Conservation (phyloP, 441 rosid genomes). For the Capsella rubella region DNA sequence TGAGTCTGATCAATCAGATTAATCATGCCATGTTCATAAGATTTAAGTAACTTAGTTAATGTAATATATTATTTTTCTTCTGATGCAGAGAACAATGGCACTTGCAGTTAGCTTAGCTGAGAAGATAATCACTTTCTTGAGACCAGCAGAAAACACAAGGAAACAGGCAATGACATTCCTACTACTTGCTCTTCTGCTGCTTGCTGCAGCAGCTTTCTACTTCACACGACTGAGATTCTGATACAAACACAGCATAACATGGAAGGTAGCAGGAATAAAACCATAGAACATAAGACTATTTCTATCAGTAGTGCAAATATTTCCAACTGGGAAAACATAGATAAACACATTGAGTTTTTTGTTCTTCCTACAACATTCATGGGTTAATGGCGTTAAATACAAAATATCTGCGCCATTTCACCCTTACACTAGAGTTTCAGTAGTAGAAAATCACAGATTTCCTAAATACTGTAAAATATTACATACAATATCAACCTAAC, state of each 20-base stretch:
- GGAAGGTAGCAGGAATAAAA: not conserved
- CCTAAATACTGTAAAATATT: conserved; percentile 30
- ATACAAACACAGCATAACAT: conserved; percentile 10
- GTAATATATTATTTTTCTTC: not conserved
- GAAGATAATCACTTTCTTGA: conserved; percentile 43
- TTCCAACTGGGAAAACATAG: conserved; percentile 24
- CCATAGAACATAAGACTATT: not conserved
- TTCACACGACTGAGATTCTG: conserved; percentile 45
- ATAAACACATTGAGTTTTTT: conserved; percentile 10
- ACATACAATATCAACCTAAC: conserved; percentile 48
- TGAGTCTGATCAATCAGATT: conserved; percentile 37
- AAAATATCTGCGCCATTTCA: conserved; percentile 56
- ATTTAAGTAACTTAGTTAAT: conserved; percentile 12
- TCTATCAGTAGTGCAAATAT: conserved; percentile 24
- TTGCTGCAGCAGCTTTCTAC: conserved; percentile 41
- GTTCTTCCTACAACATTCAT: conserved; percentile 30
- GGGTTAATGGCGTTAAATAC: conserved; percentile 61
- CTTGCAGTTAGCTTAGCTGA: conserved; percentile 43
- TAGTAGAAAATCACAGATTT: conserved; percentile 26
- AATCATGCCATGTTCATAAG: not conserved
- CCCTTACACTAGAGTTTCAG: conserved; percentile 53
- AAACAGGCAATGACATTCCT: conserved; percentile 34
- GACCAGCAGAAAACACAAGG: conserved; percentile 28
- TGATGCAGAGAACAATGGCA: conserved; percentile 38
- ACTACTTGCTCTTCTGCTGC: conserved; percentile 42